Evolutionary conservation across 1,284 basidiomycete genomes (phyloP).

Genomic region (Leccinum insigne): DNA sequence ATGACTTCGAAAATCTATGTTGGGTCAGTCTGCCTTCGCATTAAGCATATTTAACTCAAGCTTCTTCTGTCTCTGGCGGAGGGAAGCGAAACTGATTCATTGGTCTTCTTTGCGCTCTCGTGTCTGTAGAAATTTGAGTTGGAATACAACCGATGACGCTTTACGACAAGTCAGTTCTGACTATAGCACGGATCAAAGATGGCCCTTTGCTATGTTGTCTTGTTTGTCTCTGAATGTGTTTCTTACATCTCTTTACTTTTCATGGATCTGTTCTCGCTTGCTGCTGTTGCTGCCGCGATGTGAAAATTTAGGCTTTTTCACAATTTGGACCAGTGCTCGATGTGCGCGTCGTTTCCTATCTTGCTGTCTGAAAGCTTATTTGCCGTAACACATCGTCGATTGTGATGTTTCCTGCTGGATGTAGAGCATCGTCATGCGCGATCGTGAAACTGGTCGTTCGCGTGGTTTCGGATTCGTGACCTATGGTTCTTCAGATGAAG

Average conservation of each 20-base stretch:
- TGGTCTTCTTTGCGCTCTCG: constrained; percentile 35
- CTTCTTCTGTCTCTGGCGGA: constrained; percentile 44
- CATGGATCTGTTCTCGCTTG: constrained; percentile 34
- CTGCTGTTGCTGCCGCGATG: constrained; percentile 31
- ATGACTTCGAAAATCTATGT: constrained; percentile 84
- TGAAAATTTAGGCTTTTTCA: constrained; percentile 67
- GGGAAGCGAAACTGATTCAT: constrained; percentile 53
- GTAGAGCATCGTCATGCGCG: constrained; percentile 96
- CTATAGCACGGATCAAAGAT: constrained; percentile 36
- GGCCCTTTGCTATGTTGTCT: constrained; percentile 38
- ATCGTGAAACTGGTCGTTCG: constrained; percentile 95
- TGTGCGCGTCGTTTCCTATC: constrained; percentile 60
- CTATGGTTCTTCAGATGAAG: constrained; percentile 63
- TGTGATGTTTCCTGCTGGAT: constrained; percentile 9
- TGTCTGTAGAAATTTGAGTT: constrained; percentile 81
- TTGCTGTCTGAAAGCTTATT: constrained; percentile 27
- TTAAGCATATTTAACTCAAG: constrained; percentile 38
- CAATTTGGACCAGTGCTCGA: constrained; percentile 69
- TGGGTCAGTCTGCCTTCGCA: constrained; percentile 70
- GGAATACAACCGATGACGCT: constrained; percentile 93
- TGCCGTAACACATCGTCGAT: constrained; percentile 10
- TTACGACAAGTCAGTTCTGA: constrained; percentile 79
- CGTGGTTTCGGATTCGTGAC: constrained; percentile 98
- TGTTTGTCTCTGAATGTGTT: constrained; percentile 29
- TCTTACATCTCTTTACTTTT: constrained; percentile 31